Evolutionary conservation across 116 monocot genomes (phyloP), one percentile per base, ranked within the genome.

Genomic region (Posidonia oceanica): DNA sequence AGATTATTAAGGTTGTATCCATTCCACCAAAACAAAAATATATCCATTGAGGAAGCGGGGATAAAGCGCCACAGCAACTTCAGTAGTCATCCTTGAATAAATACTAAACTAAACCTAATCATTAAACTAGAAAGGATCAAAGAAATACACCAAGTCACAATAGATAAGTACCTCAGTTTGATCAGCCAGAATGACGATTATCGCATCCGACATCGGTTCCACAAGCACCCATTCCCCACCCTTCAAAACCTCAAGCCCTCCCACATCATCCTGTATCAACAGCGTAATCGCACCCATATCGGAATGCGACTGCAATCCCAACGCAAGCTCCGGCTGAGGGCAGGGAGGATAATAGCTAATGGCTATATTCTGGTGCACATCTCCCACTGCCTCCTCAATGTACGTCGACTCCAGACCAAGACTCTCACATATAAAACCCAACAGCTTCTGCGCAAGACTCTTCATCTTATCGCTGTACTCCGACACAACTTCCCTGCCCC

Each of bases 211-310:
- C 60, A 90, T 54, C 56, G 99, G 88, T 36, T 79, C 73, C 13
- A 73, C 79, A 18, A 70, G 72, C 62, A 88, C 75, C 99, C 99
- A 99, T 39, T 84, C 61, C 3, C 82, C 86, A 75, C 88, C 88
- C 71, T 90, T 90, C 54, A 93, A 61, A 13, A 99, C 86, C 74
- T 99, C 88, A 42, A 99, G 90, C 57, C 99, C 99, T 36, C 84
- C 88, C 1, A 99, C 99, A 64, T 99, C 90, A 84, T 99, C 93
- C 81, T 99, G 93, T 76, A 99, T 83, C 42, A 99, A 74, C 21
- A 99, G 82, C 29, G 90, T 88, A 51, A 93, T 83, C 8, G 81
- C 90, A 61, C 99, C 99, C 75, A 99, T 88, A 78, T 99, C 99
- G 54, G 99, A 99, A 80, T 99, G 99, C 10, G 88, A 48, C 72